Evolutionary conservation across 1,139 yeast species (phyloP), one percentile per base, ranked within the genome.

Genomic region (Suhomyces bribrorum): DNA sequence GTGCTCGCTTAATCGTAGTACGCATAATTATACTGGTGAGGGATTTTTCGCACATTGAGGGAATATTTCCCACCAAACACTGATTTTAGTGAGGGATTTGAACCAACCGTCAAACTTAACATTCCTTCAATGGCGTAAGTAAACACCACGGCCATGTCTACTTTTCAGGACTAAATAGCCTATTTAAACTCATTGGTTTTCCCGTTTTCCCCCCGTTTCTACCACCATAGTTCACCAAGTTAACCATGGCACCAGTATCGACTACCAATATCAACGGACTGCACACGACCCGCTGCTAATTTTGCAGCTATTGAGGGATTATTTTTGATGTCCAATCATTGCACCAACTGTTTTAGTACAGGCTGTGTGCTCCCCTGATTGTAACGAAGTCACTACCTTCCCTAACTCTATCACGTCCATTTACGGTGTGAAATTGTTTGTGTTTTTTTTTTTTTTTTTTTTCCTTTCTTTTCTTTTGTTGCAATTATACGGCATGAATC

Each of bases 241-340:
- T 20, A 20, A 20, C 23, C 11, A 20, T 20, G 11, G 11, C 5
- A 20, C 23, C 23, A n/a, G n/a, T n/a, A n/a, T n/a, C n/a, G n/a
- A n/a, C n/a, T n/a, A n/a, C n/a, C n/a, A n/a, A n/a, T n/a, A n/a
- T n/a, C n/a, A n/a, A n/a, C 22, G 31, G 31, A 7, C n/a, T n/a
- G 31, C 14, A 13, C 32, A 29, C 32, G 32, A 5, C 32, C 24
- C 24, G 13, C 9, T 5, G 9, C 31, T 12, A n/a, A 23, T 20
- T 30, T 30, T 29, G 32, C 37, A 34, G 28, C 37, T 28, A 34
- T 28, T 31, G 40, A 37, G 40, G 40, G 40, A 37, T 37, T 37
- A 37, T 24, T 32, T 32, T 32, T 20, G 23, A 4, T n/a, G 11
- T n/a, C 23, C 8, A 20, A 20, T 20, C 11, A 20, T 20, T 20